These are phyloP conservation scores for Halophytophthora batemanensis DNA, from an alignment of 352 stramenopile species.

Conservation along the genomic window DNA sequence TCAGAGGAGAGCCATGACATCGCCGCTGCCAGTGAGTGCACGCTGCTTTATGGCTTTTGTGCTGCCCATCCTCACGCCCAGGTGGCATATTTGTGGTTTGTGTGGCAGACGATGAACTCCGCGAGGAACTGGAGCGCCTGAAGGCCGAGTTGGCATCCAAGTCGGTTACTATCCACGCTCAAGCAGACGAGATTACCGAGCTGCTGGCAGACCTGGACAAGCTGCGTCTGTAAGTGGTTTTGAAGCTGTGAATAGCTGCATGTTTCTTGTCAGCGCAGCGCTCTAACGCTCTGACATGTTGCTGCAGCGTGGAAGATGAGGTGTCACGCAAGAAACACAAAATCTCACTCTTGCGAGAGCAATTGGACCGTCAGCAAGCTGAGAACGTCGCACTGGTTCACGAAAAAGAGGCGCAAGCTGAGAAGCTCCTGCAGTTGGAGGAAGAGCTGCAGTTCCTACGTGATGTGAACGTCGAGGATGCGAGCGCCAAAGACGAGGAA, in stretches of 20 bases:
- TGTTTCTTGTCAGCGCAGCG: not conserved
- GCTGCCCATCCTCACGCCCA: not conserved
- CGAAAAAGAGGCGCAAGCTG: conserved; percentile 42
- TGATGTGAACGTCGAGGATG: conserved; percentile 46
- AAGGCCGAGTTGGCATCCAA: conserved; percentile 56
- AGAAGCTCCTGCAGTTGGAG: conserved; percentile 40
- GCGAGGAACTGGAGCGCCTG: conserved; percentile 60
- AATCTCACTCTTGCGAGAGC: conserved; percentile 34
- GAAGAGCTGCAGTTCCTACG: conserved; percentile 60
- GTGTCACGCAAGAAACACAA: conserved; percentile 34
- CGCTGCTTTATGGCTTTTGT: not conserved
- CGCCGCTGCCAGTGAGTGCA: conserved; percentile 4
- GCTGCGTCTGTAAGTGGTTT: conserved; percentile 26
- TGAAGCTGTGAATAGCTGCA: not conserved
- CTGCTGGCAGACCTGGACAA: conserved; percentile 59
- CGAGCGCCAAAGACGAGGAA: conserved; percentile 50
- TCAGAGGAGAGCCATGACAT: conserved; percentile 7
- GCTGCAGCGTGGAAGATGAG: conserved; percentile 31
- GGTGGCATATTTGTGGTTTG: not conserved
- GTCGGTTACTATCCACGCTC: conserved; percentile 48
- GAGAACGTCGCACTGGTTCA: conserved; percentile 54
- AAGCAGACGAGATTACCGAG: conserved; percentile 59
- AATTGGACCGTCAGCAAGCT: conserved; percentile 38
- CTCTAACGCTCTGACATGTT: not conserved
- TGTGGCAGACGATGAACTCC: conserved; percentile 26